Conservation (phyloP, 2,329 filamentous ascomycete genomes). For the Beauveria asiatica region DNA sequence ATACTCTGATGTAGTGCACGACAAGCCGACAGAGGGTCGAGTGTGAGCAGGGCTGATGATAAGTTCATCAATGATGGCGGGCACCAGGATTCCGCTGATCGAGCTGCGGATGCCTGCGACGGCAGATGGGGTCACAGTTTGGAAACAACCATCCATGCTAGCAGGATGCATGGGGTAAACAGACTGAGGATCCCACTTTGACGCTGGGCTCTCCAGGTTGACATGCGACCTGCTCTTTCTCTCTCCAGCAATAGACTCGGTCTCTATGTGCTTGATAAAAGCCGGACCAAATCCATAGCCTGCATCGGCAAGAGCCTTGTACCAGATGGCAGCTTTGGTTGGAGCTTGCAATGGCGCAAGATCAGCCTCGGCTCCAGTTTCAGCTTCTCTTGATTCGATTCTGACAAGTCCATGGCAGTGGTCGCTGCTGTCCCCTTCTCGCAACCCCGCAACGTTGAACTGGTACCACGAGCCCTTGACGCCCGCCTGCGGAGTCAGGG, state of each 20-base stretch:
- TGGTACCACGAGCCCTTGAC: not conserved
- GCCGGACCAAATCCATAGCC: conserved; percentile 1
- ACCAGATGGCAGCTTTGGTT: not conserved
- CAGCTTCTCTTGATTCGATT: not conserved
- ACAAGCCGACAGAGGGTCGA: not conserved
- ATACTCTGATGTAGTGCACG: not conserved
- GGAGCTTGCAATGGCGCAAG: not conserved
- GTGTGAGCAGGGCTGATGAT: conserved; percentile 6
- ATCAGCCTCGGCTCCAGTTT: not conserved
- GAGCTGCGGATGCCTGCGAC: conserved; percentile 14
- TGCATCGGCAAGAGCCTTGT: not conserved
- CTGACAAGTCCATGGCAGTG: not conserved
- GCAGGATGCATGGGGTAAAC: conserved; percentile 27
- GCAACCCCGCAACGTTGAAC: not conserved
- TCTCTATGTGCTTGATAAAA: not conserved
- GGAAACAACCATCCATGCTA: conserved; percentile 24
- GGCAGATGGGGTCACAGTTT: conserved; percentile 16
- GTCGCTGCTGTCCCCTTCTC: not conserved
- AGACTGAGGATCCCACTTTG: conserved; percentile 8
- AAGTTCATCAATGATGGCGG: conserved; percentile 20
- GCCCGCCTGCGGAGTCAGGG: not conserved
- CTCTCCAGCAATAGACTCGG: not conserved
- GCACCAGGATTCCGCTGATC: conserved; percentile 15
- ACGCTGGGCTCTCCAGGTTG: not conserved
- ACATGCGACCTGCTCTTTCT: not conserved